Percentiles rank a stretch among this genome's conserved stretches.
These are phyloP conservation scores for Alternaria angustiovoidea DNA, from an alignment of 2,329 filamentous ascomycete species.

Conservation along the genomic window DNA sequence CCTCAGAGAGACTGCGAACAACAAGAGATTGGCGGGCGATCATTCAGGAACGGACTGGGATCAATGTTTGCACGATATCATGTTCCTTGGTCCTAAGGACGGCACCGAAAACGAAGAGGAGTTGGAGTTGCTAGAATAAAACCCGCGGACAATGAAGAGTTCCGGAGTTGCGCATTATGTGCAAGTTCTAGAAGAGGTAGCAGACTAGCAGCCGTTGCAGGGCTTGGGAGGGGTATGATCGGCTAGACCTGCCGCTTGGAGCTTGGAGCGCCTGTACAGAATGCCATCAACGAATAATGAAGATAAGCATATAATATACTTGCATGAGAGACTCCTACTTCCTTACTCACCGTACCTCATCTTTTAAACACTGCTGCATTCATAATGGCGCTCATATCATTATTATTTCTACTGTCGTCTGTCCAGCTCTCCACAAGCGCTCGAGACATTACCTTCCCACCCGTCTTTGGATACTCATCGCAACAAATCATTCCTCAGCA, in stretches of 20 bases:
- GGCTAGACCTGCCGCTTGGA: conserved; percentile 22
- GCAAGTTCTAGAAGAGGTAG: conserved; percentile 8
- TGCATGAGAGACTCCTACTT: neutral
- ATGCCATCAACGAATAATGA: conserved; percentile 3
- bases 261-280: conserved; percentile 8
- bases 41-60: conserved; percentile 13
- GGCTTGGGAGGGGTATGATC: conserved; percentile 16
- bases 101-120: conserved; percentile 12
- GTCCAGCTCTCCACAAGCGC: conserved; percentile 15
- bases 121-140: conserved; percentile 6
- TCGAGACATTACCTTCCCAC: conserved; percentile 57
- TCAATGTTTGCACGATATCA: conserved; percentile 29
- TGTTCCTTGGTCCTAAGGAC: conserved; percentile 21
- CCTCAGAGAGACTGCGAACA: conserved; percentile 5
- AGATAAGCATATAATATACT: conserved; percentile 5
- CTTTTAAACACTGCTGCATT: neutral
- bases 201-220: conserved; percentile 15
- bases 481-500: conserved; percentile 41
- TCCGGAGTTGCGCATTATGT: neutral
- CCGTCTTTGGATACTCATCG: conserved; percentile 46
- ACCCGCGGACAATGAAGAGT: neutral
- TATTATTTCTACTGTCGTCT: neutral
- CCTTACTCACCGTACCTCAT: neutral
- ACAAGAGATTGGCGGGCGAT: conserved; percentile 8
- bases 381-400: conserved; percentile 6